Evolutionary conservation across 306 rosid species (phyloP), one percentile per base, ranked within the genome.

Genomic region (Vigna trinervia): DNA sequence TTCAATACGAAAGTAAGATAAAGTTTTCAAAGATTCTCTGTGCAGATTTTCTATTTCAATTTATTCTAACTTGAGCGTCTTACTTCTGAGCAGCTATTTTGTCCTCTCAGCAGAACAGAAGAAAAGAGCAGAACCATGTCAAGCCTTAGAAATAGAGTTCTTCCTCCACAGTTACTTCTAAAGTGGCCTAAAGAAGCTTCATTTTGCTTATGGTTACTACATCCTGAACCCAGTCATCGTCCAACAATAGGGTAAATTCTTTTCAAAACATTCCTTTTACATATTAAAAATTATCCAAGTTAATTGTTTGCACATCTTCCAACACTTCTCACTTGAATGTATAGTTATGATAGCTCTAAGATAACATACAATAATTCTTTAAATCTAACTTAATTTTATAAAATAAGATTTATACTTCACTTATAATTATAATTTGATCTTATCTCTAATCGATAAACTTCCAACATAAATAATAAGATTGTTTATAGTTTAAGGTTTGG

Each of bases 131-230:
- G 81, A 68, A 87, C 94, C 17, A 92, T 92, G 97, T 90, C 92
- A 22, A 89, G 88, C 85, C 84, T 92, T 46, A 87, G 96, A 78
- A 94, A 92, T 61, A 84, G 97, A 87, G 94, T 92, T 81, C 92
- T 92, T 82, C 96, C 97, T 82, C 92, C 97, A 15, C 96, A 86
- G 30, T 70, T 92, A 74, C 90, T 92, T 78, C 80, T 84, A 82
- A 92, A 89, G 80, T 92, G 97, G 94, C 94, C 97, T n/a, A 92
- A 90, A 82, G 94, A 89, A 87, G 97, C 96, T 82, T 89, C 96
- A n/a, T 92, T 89, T 87, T 90, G 97, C 81, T 84, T 92, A 81
- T 89, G 85, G 96, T 83, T 92, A 60, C 87, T 92, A 64, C 97
- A 92, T 76, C 97, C 97, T 1, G 96, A 92, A 73, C 94, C 96